A percentile compares a stretch with the other conserved stretches of the same genome.
Evolutionary conservation across 305 asterid species (phyloP).

Genomic region (Fraxinus ornus): DNA sequence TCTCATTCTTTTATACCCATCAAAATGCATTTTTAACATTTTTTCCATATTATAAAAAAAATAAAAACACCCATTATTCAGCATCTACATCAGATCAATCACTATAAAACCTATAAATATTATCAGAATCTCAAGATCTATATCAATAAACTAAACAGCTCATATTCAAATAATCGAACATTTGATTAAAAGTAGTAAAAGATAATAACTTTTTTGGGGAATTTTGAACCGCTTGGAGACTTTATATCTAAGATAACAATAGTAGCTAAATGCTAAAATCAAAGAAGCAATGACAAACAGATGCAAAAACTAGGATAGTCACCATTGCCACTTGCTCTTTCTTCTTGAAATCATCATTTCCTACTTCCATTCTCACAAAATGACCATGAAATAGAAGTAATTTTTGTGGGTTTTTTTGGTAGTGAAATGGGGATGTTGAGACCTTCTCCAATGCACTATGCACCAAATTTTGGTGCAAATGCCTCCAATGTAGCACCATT

Average conservation of each 20-base stretch:
- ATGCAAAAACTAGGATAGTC: slow-evolving; percentile 50
- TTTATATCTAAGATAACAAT: slow-evolving; percentile 63
- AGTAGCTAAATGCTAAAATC: slow-evolving; percentile 60
- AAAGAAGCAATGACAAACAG: slow-evolving; percentile 58
- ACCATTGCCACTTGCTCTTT: slow-evolving; percentile 50
- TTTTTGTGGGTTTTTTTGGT: neutral
- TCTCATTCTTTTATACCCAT: neutral
- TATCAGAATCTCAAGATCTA: neutral
- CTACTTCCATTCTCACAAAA: slow-evolving; percentile 46
- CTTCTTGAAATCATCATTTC: slow-evolving; percentile 51
- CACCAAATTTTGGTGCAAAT: no score
- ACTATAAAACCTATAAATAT: neutral
- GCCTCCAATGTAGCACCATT: no score
- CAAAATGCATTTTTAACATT: neutral
- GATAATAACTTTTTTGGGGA: slow-evolving; percentile 39
- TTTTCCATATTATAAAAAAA: slow-evolving; percentile 1
- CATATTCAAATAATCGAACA: neutral
- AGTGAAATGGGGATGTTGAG: slow-evolving; percentile 3
- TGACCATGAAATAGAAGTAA: neutral
- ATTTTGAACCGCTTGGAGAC: slow-evolving; percentile 55
- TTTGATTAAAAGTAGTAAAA: neutral
- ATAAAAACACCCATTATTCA: neutral
- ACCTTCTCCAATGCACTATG: no score
- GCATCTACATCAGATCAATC: slow-evolving; percentile 7
- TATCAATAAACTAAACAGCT: neutral